Conservation (phyloP, 352 stramenopile species). For the Phytophthora cactorum region DNA sequence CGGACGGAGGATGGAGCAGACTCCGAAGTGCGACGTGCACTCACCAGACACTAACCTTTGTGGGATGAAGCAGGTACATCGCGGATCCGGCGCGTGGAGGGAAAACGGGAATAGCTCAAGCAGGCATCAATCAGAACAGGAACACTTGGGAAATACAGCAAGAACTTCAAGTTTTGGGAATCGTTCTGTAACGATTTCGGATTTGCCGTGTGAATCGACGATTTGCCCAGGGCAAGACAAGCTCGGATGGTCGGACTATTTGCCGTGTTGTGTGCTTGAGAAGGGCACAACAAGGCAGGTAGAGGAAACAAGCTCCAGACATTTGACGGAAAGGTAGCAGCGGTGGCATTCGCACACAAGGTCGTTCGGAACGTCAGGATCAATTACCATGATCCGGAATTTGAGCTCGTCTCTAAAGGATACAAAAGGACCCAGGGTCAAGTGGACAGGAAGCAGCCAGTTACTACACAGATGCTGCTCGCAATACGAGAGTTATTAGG, state of each 20-base stretch:
- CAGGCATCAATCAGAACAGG: background rate
- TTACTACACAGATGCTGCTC: slow-evolving; percentile 42
- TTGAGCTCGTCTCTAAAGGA: slow-evolving; percentile 38
- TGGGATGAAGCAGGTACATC: background rate
- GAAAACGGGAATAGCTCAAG: slow-evolving; percentile 2
- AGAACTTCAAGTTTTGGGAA: background rate
- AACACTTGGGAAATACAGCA: slow-evolving; percentile 2
- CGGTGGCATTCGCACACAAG: slow-evolving; percentile 29
- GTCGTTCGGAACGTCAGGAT: slow-evolving; percentile 28
- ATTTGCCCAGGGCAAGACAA: background rate
- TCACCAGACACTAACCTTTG: background rate
- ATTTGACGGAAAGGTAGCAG: slow-evolving; percentile 28
- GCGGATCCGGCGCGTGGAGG: background rate
- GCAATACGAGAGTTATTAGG: slow-evolving; percentile 8
- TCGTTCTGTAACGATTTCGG: background rate
- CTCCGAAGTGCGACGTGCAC: slow-evolving; percentile 1
- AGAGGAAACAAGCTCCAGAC: slow-evolving; percentile 28
- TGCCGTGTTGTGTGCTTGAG: slow-evolving; percentile 10
- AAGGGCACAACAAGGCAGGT: slow-evolving; percentile 31
- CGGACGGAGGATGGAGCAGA: background rate
- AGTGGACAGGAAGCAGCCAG: slow-evolving; percentile 39
- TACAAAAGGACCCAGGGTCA: slow-evolving; percentile 31
- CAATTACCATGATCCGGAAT: slow-evolving; percentile 39
- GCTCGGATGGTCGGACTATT: slow-evolving; percentile 14
- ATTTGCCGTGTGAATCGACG: background rate